phyloP scores from a whole-genome alignment of 805 yeast genomes.

The Metschnikowia picachoensis region DNA sequence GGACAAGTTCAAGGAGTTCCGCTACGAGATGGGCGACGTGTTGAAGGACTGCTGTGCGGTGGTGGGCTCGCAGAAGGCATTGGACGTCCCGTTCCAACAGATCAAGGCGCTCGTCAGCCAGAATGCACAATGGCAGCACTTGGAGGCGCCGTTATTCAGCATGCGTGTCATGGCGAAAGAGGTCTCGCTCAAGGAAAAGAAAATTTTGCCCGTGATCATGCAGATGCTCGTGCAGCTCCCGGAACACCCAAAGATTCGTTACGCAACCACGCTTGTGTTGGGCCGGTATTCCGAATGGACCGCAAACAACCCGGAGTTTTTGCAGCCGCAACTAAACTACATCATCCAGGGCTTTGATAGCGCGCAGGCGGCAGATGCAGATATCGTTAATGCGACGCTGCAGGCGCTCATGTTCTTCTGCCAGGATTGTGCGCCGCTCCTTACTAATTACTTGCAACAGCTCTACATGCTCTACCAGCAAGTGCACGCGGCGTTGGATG shows the following conservation, averaged over 20 bases:
- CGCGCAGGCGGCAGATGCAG: conserved; percentile 23
- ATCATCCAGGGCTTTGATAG: conserved; percentile 67
- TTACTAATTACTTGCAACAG: conserved; percentile 69
- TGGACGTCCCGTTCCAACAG: conserved; percentile 63
- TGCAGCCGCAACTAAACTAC: conserved; percentile 80
- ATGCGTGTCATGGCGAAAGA: conserved; percentile 94
- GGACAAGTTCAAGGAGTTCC: conserved; percentile 88
- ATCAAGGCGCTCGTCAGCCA: conserved; percentile 42
- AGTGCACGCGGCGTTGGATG: conserved; percentile 51
- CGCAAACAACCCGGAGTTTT: conserved; percentile 71
- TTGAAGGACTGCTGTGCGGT: conserved; percentile 92
- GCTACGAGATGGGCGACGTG: conserved; percentile 98
- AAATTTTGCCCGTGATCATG: conserved; percentile 74
- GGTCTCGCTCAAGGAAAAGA: conserved; percentile 62
- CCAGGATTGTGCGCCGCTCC: conserved; percentile 73
- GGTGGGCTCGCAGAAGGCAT: conserved; percentile 69
- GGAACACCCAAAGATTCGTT: conserved; percentile 80
- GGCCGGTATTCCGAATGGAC: conserved; percentile 99
- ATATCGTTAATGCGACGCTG: conserved; percentile 79
- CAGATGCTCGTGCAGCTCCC: conserved; percentile 64
- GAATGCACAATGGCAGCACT: conserved; percentile 67
- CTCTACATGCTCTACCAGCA: conserved; percentile 67
- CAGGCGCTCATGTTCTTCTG: conserved; percentile 93
- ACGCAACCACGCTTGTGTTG: conserved; percentile 86
- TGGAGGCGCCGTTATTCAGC: conserved; percentile 87